Conservation (phyloP, 768 basidiomycete genomes). For the Auriscalpium microsporum region DNA sequence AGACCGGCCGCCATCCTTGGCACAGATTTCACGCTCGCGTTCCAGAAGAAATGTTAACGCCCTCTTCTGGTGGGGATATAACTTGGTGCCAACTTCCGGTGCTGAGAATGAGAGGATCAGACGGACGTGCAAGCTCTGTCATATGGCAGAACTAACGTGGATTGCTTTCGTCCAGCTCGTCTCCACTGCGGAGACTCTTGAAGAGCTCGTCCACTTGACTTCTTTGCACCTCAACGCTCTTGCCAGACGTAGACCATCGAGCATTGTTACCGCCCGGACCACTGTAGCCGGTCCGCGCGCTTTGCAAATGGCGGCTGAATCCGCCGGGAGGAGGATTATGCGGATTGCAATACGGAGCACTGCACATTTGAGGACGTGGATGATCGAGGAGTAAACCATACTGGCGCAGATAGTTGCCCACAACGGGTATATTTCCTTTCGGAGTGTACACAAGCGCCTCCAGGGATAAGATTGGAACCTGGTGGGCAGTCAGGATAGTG, state of each 20-base stretch:
- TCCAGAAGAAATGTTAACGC: slow-evolving; percentile 93
- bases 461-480: slow-evolving; percentile 79
- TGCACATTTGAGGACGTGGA: slow-evolving; percentile 50
- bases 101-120: slow-evolving; percentile 29
- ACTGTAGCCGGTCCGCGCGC: slow-evolving; percentile 34
- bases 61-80: slow-evolving; percentile 98
- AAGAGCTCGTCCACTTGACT: slow-evolving; percentile 93
- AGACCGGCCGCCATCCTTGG: slow-evolving; percentile 52
- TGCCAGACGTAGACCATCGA: slow-evolving; percentile 57
- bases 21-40: slow-evolving; percentile 59
- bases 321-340: slow-evolving; percentile 77
- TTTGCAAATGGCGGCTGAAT: slow-evolving; percentile 35
- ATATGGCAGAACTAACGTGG: slow-evolving; percentile 50
- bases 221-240: slow-evolving; percentile 85
- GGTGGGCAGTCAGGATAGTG: slow-evolving; percentile 11
- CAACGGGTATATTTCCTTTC: slow-evolving; percentile 82
- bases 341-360: slow-evolving; percentile 77
- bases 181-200: slow-evolving; percentile 78
- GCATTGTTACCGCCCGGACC: slow-evolving; percentile 29
- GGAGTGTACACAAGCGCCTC: slow-evolving; percentile 89
- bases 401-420: slow-evolving; percentile 67
- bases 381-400: slow-evolving; percentile 70
- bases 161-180: slow-evolving; percentile 80
- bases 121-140: slow-evolving; percentile 13
- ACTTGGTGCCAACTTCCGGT: slow-evolving; percentile 66